Conservation (phyloP, 208 protist species). For the Trypanosoma rangeli region DNA sequence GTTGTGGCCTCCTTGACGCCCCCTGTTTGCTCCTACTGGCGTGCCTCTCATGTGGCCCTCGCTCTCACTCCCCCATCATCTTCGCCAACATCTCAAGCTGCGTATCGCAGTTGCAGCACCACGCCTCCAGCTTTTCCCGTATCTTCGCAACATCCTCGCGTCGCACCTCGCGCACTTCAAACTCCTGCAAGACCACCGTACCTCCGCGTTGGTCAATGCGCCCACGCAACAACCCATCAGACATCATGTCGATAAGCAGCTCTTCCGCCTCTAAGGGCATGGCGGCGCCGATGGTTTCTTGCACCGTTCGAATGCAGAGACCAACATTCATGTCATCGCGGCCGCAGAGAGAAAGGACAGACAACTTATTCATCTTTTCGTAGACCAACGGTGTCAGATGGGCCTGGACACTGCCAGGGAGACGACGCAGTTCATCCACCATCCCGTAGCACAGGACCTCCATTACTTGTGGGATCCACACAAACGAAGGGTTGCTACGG, state of each 20-base stretch:
- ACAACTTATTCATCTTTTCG: conserved; percentile 45
- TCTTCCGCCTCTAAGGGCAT: conserved; percentile 37
- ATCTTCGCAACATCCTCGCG: conserved; percentile 30
- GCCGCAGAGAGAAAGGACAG: conserved; percentile 37
- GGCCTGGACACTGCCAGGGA: conserved; percentile 3
- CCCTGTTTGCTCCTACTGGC: neutral
- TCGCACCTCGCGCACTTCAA: conserved; percentile 39
- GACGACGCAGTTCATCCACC: conserved; percentile 20
- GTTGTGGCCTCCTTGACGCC: neutral
- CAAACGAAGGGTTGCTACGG: conserved; percentile 11
- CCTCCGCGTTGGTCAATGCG: conserved; percentile 44
- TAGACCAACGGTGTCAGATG: conserved; percentile 8
- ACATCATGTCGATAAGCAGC: conserved; percentile 45
- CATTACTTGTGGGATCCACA: conserved; percentile 27
- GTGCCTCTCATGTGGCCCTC: conserved; percentile 8
- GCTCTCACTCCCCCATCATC: conserved; percentile 19
- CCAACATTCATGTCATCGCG: conserved; percentile 9
- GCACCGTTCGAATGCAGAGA: conserved; percentile 36
- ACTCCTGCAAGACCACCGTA: conserved; percentile 39
- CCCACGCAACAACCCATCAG: conserved; percentile 39
- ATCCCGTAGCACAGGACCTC: conserved; percentile 37
- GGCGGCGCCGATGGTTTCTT: conserved; percentile 17
- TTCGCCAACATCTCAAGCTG: conserved; percentile 37
- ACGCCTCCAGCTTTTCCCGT: conserved; percentile 36
- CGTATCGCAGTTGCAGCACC: conserved; percentile 28